These are phyloP conservation scores for Pleurotus cornucopiae DNA, from an alignment of 768 basidiomycete species.

Conservation along the genomic window DNA sequence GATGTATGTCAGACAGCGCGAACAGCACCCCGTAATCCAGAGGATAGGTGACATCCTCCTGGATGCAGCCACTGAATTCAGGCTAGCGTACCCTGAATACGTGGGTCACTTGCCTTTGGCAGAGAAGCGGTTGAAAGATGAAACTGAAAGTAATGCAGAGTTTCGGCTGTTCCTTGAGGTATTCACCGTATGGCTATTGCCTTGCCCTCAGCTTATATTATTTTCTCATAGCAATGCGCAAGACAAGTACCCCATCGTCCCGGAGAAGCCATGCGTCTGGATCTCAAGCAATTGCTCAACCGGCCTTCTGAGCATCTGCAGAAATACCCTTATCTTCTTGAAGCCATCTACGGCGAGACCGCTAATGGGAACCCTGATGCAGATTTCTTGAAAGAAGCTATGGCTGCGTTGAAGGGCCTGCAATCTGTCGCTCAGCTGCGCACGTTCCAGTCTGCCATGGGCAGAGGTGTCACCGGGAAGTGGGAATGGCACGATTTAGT, in stretches of 20 bases:
- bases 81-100: constrained; percentile 81
- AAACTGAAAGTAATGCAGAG: constrained; percentile 74
- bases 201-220: neutral
- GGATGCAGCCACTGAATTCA: constrained; percentile 82
- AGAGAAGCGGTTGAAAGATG: constrained; percentile 84
- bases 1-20: constrained; percentile 81
- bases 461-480: constrained; percentile 72
- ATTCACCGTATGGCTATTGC: constrained; percentile 7
- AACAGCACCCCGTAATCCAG: constrained; percentile 79
- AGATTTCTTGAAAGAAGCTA: constrained; percentile 80
- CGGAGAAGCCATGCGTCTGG: constrained; percentile 40
- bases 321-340: constrained; percentile 79
- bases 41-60: constrained; percentile 89
- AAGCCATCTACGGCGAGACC: constrained; percentile 84
- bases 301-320: constrained; percentile 80
- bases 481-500: constrained; percentile 93
- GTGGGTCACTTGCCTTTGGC: constrained; percentile 81
- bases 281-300: constrained; percentile 76
- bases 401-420: constrained; percentile 77
- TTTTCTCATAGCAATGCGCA: constrained; percentile 34
- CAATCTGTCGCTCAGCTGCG: constrained; percentile 78
- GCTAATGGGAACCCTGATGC: constrained; percentile 75
- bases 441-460: constrained; percentile 90
- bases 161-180: constrained; percentile 88
- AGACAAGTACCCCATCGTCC: constrained; percentile 33